Evolutionary conservation across 73 alveolate genomes (phyloP), one percentile per base, ranked within the genome.

Genomic region (Breviolum minutum): DNA sequence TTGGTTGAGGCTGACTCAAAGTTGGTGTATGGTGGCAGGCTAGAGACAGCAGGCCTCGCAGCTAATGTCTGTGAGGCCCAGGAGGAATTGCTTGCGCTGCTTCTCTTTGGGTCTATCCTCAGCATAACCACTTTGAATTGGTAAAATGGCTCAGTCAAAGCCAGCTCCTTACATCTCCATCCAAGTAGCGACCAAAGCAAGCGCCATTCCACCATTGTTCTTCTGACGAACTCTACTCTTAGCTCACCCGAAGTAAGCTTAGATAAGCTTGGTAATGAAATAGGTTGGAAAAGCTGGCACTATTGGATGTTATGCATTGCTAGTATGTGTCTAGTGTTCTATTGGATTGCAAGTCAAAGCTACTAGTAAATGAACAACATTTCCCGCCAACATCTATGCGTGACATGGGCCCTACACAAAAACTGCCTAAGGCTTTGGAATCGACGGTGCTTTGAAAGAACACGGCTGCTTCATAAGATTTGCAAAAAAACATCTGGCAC

Each of bases 31-130:
- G 32, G 32, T 73, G 12, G 40, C 83, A 73, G 32, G 40, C 16
- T 14, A 32, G 54, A 14, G 5, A 19, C 32, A 9, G 20, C 83
- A 73, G 83, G 76, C 93, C 93, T 84, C 93, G 26, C n/a, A 26
- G 61, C 73, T 61, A 74, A 84, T 84, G 26, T 84, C 93, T 17
- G 76, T 84, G 61, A 84, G 93, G 93, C 93, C 93, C 26, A 84
- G 76, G n/a, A 84, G 76, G 26, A 84, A 84, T 14, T 84, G 71
- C 26, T 61, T 54, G 60, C 66, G 93, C 61, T 61, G 73, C 76
- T 84, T 84, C 76, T 84, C 66, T 61, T 54, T n/a, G 76, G 93
- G 76, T 54, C 93, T 54, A 54, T 84, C 76, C 76, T 54, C 26
- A 7, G 76, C 61, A 48, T 7, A 7, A 30, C 11, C n/a, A 10